phyloP scores from a whole-genome alignment of 2,329 filamentous ascomycete genomes.

The Penicillium brasilianum region DNA sequence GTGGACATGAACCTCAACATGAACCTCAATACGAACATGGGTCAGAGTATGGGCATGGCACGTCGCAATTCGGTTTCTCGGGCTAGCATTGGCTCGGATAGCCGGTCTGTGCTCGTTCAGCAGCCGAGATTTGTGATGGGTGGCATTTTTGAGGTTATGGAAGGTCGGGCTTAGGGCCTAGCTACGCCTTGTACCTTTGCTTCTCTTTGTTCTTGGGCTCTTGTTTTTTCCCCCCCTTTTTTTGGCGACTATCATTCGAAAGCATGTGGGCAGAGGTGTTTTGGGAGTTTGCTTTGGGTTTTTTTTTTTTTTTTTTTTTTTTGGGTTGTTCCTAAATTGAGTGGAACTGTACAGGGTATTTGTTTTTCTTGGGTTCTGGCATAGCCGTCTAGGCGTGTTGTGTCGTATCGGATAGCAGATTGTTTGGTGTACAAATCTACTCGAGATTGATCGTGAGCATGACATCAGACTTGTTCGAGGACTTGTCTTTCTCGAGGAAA shows the following conservation, averaged over 20 bases:
- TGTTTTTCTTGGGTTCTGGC: neutral
- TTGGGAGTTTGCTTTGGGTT: neutral
- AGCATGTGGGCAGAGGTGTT: neutral
- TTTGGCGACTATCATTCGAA: neutral
- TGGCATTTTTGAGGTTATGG: constrained; percentile 55
- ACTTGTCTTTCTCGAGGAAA: neutral
- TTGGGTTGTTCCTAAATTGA: neutral
- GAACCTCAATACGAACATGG: constrained; percentile 19
- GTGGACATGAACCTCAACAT: constrained; percentile 40
- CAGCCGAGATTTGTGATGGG: constrained; percentile 51
- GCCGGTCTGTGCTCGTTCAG: constrained; percentile 6
- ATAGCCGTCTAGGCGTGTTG: neutral
- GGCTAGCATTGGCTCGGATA: neutral
- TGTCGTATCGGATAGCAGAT: neutral
- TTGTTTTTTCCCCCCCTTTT: neutral
- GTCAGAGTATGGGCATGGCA: neutral
- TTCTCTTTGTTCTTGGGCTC: constrained; percentile 6
- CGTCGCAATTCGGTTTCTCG: constrained; percentile 3
- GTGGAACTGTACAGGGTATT: neutral
- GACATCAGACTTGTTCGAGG: neutral
- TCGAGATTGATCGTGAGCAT: no score
- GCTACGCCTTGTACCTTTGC: neutral
- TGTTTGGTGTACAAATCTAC: neutral
- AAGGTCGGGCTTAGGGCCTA: constrained; percentile 45
- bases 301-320: neutral